phyloP scores from a whole-genome alignment of 345 rosid species.

The Brassica carinata region DNA sequence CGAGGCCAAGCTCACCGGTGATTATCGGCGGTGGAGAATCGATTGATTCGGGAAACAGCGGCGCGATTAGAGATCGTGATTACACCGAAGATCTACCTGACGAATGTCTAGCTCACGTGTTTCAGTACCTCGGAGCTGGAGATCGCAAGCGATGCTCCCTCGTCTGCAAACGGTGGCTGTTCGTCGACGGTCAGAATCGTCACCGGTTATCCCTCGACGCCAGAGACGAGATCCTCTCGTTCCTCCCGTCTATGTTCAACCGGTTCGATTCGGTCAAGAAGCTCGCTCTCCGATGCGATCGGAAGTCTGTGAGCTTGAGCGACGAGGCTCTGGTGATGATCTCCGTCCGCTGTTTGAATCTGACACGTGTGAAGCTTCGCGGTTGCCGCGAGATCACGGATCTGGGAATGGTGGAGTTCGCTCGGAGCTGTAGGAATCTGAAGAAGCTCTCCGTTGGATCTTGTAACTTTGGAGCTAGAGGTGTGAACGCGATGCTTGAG shows the following conservation, averaged over 20 bases:
- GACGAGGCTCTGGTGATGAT: slow-evolving; percentile 65
- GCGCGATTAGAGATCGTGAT: slow-evolving; percentile 37
- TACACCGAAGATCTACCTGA: slow-evolving; percentile 67
- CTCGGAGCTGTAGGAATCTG: slow-evolving; percentile 53
- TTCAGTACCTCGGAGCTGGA: slow-evolving; percentile 65
- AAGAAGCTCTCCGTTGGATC: slow-evolving; percentile 81
- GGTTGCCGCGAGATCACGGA: slow-evolving; percentile 88
- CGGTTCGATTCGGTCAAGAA: slow-evolving; percentile 78
- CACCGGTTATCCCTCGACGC: slow-evolving; percentile 74
- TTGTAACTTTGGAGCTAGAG: slow-evolving; percentile 79
- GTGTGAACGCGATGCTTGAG: slow-evolving; percentile 64
- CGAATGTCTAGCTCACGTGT: slow-evolving; percentile 76
- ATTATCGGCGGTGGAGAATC: slow-evolving; percentile 17
- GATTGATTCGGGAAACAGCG: slow-evolving; percentile 24
- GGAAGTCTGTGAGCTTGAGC: slow-evolving; percentile 59
- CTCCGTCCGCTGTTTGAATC: slow-evolving; percentile 62
- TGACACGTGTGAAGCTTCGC: slow-evolving; percentile 87
- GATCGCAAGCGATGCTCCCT: slow-evolving; percentile 74
- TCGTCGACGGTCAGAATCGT: slow-evolving; percentile 77
- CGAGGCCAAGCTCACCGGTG: slow-evolving; percentile 29
- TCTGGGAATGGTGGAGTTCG: slow-evolving; percentile 64
- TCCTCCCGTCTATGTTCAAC: slow-evolving; percentile 49
- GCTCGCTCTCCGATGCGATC: slow-evolving; percentile 77
- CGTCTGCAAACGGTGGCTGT: slow-evolving; percentile 79
- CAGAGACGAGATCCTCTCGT: slow-evolving; percentile 48